phyloP scores from a whole-genome alignment of 352 stramenopile genomes.

The Aphanomyces euteiches region DNA sequence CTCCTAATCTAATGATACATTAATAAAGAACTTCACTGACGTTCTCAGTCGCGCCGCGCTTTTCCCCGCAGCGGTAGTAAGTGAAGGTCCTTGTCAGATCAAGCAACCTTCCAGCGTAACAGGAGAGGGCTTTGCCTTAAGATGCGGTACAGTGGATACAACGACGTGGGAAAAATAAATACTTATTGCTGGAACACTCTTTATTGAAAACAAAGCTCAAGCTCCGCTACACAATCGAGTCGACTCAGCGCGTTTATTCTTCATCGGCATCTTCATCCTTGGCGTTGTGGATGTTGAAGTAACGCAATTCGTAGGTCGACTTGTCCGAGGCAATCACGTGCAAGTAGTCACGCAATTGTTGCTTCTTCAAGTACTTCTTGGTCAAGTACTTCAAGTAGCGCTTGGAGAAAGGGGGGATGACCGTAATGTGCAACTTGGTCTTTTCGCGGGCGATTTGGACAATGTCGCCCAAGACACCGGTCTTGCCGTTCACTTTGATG shows the following conservation, averaged over 20 bases:
- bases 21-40: too few species aligned
- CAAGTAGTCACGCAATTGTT: conserved; percentile 99
- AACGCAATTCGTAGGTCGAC: conserved; percentile 98
- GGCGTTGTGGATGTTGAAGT: conserved; percentile 97
- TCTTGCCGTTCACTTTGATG: conserved; percentile 99
- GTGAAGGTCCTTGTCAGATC: too few species aligned
- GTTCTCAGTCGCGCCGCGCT: too few species aligned
- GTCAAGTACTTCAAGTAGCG: conserved; percentile 99
- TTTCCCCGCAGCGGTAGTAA: too few species aligned
- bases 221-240: conserved; percentile 7
- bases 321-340: conserved; percentile 98
- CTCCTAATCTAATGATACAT: too few species aligned
- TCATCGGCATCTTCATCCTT: conserved; percentile 63
- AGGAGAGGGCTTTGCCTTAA: too few species aligned
- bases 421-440: conserved; percentile 95
- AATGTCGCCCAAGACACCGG: conserved; percentile 91
- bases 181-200: conserved; percentile 11
- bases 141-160: too few species aligned
- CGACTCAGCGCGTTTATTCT: conserved; percentile 54
- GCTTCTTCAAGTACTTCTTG: conserved; percentile 99
- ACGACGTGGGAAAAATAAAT: conserved; percentile 4
- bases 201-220: conserved; percentile 13
- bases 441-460: conserved; percentile 96
- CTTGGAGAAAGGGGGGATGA: conserved; percentile 96
- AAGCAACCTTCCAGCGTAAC: too few species aligned